phyloP scores from a whole-genome alignment of 306 rosid genomes.

The Casuarina glauca region DNA sequence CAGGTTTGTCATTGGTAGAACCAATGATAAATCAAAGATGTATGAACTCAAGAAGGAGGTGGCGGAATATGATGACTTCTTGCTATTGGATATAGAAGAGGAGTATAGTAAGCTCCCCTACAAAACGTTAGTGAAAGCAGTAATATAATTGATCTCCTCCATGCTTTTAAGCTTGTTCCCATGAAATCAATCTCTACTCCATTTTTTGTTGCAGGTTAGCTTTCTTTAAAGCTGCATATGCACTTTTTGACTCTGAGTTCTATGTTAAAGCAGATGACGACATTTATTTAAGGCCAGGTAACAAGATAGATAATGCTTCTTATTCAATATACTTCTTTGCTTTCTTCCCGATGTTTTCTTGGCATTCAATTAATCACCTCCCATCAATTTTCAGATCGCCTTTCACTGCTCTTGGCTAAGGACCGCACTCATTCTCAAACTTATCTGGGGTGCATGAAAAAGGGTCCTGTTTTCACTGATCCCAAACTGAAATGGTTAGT shows the following conservation, averaged over 20 bases:
- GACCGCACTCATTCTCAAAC: constrained; percentile 87
- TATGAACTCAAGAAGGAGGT: constrained; percentile 65
- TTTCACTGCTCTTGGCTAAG: constrained; percentile 74
- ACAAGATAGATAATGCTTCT: constrained; percentile 1
- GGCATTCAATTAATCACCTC: constrained; percentile 30
- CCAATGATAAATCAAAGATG: constrained; percentile 69
- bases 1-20: constrained; percentile 87
- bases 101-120: constrained; percentile 99
- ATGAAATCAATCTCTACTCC: constrained; percentile 5
- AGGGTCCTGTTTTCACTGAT: constrained; percentile 94
- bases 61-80: constrained; percentile 75
- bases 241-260: constrained; percentile 79
- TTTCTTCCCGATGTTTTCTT: constrained; percentile 20
- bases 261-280: constrained; percentile 98
- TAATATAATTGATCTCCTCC: constrained; percentile 19
- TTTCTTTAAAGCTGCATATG: constrained; percentile 93
- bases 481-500: constrained; percentile 95
- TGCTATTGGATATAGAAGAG: constrained; percentile 91
- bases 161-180: constrained; percentile 22
- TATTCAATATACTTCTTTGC: constrained; percentile 12
- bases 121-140: constrained; percentile 84
- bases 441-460: constrained; percentile 97
- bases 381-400: constrained; percentile 67
- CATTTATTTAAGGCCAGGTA: constrained; percentile 97
- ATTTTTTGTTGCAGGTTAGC: constrained; percentile 67